phyloP scores from a whole-genome alignment of 2,329 filamentous ascomycete genomes.

The Knufia fluminis region DNA sequence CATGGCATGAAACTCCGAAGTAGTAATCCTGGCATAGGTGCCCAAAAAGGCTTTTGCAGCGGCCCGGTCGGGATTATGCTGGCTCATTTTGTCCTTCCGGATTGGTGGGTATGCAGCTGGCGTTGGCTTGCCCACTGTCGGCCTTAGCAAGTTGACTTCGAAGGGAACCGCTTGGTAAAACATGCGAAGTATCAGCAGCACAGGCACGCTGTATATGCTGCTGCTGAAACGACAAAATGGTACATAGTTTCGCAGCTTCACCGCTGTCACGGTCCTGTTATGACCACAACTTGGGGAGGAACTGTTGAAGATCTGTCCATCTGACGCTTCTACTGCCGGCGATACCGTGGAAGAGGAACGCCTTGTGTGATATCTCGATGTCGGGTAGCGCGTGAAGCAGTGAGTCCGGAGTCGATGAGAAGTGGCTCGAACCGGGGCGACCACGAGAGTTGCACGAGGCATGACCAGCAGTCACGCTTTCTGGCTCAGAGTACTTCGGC shows the following conservation, averaged over 20 bases:
- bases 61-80: not conserved
- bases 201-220: conserved; percentile 15
- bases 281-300: not conserved
- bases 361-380: not conserved
- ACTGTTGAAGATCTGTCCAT: not conserved
- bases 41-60: not conserved
- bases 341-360: not conserved
- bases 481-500: no score
- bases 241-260: not conserved
- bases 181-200: conserved; percentile 16
- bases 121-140: not conserved
- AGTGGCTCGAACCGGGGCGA: not conserved
- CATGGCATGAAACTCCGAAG: not conserved
- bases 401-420: not conserved
- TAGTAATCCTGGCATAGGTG: not conserved
- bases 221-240: conserved; percentile 15
- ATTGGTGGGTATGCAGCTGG: not conserved
- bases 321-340: not conserved
- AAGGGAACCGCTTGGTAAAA: conserved; percentile 18
- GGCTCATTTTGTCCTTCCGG: not conserved
- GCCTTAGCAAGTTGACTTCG: not conserved
- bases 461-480: no score
- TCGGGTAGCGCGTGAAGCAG: not conserved
- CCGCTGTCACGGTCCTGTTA: not conserved
- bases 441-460: not conserved